Base-by-base conservation (phyloP, 768 basidiomycete species). In the Rhodosporidiobolus odoratus region DNA sequence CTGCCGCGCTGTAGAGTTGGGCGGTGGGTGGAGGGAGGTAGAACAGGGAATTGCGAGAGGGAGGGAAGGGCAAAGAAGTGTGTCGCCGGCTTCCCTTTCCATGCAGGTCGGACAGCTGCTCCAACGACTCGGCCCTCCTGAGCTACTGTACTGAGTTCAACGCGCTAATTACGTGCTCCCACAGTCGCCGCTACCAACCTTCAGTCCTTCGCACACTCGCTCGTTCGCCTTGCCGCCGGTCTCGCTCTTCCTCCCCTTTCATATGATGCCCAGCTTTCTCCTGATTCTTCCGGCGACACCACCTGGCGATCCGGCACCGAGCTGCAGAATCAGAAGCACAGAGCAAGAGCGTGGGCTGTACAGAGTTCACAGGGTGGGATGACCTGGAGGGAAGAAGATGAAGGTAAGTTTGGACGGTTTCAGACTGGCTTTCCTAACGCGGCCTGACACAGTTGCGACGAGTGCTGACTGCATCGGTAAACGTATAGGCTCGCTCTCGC, bases 331-430 rank as follows among this genome's bases (percentile, higher is more conserved):
- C 25, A 41, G n/a, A 12, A 45, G 66, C 43, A 58, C 16, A 13
- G 64, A 5, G 72, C 76, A 45, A 83, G 83, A 64, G 78, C 78
- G n/a, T 85, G 83, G 66, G 88, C 88, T 0, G 76, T 88, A 59
- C 75, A 86, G 63, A 92, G 91, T 72, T 81, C 82, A 15, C 85
- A 89, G 34, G 88, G 89, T 1, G 90, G 89, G 5, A 90, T 91
- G 89, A 91, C 90, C 78, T 94, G 91, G 90, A 83, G 86, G 34
- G 89, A 92, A 62, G 83, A 83, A 4, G 92, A 91, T 77, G 79
- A 84, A 77, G 86, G 89, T 89, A 75, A 21, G 80, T 27, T 32
- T 25, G 32, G 15, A 35, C 35, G 35, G 21, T 30, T 19, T 52
- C n/a, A 1, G 8, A 23, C 25, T 56, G 4, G 13, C 13, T 50